Base-by-base conservation (phyloP, 179 eudicot genomes). In the Nepenthes alata region DNA sequence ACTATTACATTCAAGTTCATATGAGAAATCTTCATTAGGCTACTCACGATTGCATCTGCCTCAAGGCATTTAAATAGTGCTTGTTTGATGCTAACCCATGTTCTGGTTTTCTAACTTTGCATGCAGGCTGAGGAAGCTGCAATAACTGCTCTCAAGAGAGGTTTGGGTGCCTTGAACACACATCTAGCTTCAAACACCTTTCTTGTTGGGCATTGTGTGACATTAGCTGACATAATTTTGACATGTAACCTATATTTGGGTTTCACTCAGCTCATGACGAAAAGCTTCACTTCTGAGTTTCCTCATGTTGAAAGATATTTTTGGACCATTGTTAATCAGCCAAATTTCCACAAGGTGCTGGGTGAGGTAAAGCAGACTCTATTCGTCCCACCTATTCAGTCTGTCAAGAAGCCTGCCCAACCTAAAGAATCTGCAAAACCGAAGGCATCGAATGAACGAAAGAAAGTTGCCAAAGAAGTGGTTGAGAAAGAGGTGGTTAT, bases 231-330 rank as follows among this genome's bases (percentile, higher is more conserved):
- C 74, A 83, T 87, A 25, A 37, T 87, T 34, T 55, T 76, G 81
- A 68, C 78, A 15, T 81, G 80, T 51, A 85, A 85, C 67, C 72
- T 87, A 67, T 63, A 9, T 5, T 0, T 15, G 52, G 95, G 91
- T 45, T 81, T 87, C 55, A 59, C 4, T 11, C 7, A 6, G 38
- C n/a, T 85, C 67, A 25, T 85, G 83, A 87, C 85, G 2, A 87
- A 87, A 80, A 74, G 82, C 72, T 87, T 87, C 59, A 85, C 95
- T 52, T 71, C 83, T 11, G 87, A 87, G 59, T 87, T 79, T 62
- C 95, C 95, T 36, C 88, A 85, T 57, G 85, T 87, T 3, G 91
- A 87, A 70, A 82, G 95, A 69, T 85, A 85, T 65, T 68, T 83
- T 34, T 87, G 91, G 91, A 87, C 95, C 35, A 45, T 87, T 79